phyloP scores from a whole-genome alignment of 192 early-diverging fungal genomes.

The Jimgerdemannia flammicorona region DNA sequence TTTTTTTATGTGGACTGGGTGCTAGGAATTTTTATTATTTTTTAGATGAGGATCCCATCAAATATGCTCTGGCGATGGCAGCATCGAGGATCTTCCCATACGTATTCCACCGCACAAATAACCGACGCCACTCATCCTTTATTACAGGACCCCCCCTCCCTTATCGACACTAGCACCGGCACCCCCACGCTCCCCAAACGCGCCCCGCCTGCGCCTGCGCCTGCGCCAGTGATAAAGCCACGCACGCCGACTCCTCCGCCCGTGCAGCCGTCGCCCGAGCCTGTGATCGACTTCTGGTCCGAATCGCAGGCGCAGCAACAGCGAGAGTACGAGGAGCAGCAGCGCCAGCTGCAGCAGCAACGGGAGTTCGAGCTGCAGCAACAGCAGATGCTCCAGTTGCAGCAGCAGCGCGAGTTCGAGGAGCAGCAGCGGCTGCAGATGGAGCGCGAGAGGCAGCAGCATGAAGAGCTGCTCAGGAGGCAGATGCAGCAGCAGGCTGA shows the following conservation, averaged over 20 bases:
- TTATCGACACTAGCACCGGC: neutral
- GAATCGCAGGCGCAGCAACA: slow-evolving; percentile 60
- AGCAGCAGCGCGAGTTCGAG: slow-evolving; percentile 57
- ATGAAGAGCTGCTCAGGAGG: slow-evolving; percentile 71
- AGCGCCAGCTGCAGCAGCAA: slow-evolving; percentile 56
- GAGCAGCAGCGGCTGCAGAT: slow-evolving; percentile 47
- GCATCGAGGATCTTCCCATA: too few relatives aligned
- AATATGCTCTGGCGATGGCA: too few relatives aligned
- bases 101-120: too few relatives aligned
- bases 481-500: slow-evolving; percentile 81
- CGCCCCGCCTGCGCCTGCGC: slow-evolving; percentile 10
- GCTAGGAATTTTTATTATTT: too few relatives aligned
- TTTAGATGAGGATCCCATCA: too few relatives aligned
- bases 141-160: neutral
- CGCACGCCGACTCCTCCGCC: slow-evolving; percentile 41
- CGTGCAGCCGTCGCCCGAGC: slow-evolving; percentile 40
- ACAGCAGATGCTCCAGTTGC: slow-evolving; percentile 53
- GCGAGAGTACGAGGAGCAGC: slow-evolving; percentile 61
- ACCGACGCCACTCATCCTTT: too few relatives aligned
- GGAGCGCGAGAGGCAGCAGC: slow-evolving; percentile 67
- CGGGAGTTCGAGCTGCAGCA: slow-evolving; percentile 54
- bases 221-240: slow-evolving; percentile 5
- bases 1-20: too few relatives aligned
- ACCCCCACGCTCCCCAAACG: neutral
- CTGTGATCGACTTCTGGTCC: slow-evolving; percentile 61